These are phyloP conservation scores for Cyclostephanos invisitatus DNA, from an alignment of 108 stramenopile genomes.

Conservation along the genomic window DNA sequence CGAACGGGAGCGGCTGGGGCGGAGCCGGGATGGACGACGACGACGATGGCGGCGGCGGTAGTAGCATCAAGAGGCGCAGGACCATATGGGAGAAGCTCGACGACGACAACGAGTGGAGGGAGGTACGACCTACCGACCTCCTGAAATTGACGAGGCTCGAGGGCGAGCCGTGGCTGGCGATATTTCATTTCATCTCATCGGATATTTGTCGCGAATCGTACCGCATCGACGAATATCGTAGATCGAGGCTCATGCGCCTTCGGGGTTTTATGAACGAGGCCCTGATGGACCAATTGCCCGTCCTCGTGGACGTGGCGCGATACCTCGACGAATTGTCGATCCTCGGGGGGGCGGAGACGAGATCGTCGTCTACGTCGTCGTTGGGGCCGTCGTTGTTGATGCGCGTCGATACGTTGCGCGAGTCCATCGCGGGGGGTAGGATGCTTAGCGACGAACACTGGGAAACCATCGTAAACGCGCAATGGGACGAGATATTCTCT, in stretches of 20 bases:
- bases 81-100: constrained; percentile 74
- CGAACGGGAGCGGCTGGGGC: too few relatives aligned
- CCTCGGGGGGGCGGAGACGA: constrained; percentile 38
- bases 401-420: constrained; percentile 53
- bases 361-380: constrained; percentile 21
- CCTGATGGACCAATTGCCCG: constrained; percentile 81
- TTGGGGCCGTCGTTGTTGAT: constrained; percentile 46
- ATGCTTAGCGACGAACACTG: constrained; percentile 8
- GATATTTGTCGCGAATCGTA: constrained; percentile 67
- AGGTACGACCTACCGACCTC: constrained; percentile 57
- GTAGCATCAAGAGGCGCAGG: background rate
- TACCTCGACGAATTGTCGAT: constrained; percentile 85
- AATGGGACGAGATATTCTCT: constrained; percentile 47
- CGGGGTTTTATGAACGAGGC: constrained; percentile 71
- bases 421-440: constrained; percentile 32
- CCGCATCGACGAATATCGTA: constrained; percentile 75
- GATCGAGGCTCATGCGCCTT: constrained; percentile 66
- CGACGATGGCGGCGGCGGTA: constrained; percentile 5
- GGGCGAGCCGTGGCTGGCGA: constrained; percentile 82
- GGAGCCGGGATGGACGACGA: background rate
- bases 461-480: constrained; percentile 24
- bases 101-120: constrained; percentile 62
- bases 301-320: constrained; percentile 73
- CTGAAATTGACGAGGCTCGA: constrained; percentile 69
- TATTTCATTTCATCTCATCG: constrained; percentile 69